Percentiles rank a stretch among this genome's conserved stretches.
Evolutionary conservation across 2,329 filamentous ascomycete species (phyloP).

Genomic region (Chrysoporthe puriensis): DNA sequence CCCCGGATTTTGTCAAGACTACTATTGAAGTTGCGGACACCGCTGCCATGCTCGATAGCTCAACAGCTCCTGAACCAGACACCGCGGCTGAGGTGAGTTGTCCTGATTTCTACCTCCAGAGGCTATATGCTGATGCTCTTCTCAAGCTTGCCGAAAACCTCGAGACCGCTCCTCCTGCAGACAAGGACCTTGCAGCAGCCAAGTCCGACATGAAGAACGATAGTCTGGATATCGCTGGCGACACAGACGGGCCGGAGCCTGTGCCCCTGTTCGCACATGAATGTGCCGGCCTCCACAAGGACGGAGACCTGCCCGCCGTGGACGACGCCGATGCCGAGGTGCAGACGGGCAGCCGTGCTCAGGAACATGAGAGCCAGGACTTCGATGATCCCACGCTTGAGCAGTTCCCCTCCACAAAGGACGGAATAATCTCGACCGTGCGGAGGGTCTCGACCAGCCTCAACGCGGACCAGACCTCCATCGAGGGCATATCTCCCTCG

Average conservation of each 20-base stretch:
- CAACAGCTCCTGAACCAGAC: slow-evolving; percentile 38
- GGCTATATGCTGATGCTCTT: not conserved
- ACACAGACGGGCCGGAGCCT: slow-evolving; percentile 19
- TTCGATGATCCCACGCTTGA: slow-evolving; percentile 53
- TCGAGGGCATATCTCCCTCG: slow-evolving; percentile 43
- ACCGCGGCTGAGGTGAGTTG: slow-evolving; percentile 34
- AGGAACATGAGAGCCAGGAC: slow-evolving; percentile 40
- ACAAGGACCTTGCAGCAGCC: slow-evolving; percentile 16
- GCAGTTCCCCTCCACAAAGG: slow-evolving; percentile 49
- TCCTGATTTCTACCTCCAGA: not conserved
- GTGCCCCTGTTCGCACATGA: slow-evolving; percentile 40
- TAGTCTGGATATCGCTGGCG: slow-evolving; percentile 21
- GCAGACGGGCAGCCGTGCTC: slow-evolving; percentile 3
- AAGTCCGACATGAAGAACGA: slow-evolving; percentile 22
- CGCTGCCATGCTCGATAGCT: slow-evolving; percentile 37
- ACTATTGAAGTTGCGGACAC: slow-evolving; percentile 43
- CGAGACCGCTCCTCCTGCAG: not conserved
- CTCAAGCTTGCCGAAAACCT: slow-evolving; percentile 4
- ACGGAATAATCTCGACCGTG: slow-evolving; percentile 50
- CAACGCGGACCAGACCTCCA: slow-evolving; percentile 43
- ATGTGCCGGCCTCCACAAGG: slow-evolving; percentile 46
- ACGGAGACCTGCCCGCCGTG: slow-evolving; percentile 34
- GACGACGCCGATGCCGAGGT: slow-evolving; percentile 37
- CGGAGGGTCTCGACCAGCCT: slow-evolving; percentile 51
- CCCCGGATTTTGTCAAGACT: slow-evolving; percentile 35